Conservation (phyloP, 345 rosid genomes). For the Nephelium lappaceum region DNA sequence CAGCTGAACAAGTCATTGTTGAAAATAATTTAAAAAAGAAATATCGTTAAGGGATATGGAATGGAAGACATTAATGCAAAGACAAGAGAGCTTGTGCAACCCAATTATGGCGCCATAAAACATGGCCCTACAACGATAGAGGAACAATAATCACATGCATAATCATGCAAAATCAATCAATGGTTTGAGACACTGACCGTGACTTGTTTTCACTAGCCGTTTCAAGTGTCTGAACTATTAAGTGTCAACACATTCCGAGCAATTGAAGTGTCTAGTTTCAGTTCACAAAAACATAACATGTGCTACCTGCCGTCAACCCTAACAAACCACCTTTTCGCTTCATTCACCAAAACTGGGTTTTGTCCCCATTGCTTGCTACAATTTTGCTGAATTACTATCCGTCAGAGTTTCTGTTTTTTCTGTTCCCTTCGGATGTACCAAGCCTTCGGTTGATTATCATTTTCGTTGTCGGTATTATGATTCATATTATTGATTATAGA, state of each 20-base stretch:
- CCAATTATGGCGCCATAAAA: not conserved
- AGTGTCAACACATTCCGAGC: slow-evolving; percentile 13
- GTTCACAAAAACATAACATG: slow-evolving; percentile 25
- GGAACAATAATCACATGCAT: slow-evolving; percentile 34
- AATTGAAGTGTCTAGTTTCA: not conserved
- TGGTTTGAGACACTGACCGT: slow-evolving; percentile 21
- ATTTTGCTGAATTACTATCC: not conserved
- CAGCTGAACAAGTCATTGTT: too few species aligned
- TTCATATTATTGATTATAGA: not conserved
- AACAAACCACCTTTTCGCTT: slow-evolving; percentile 9
- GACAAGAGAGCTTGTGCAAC: not conserved
- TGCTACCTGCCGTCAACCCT: slow-evolving; percentile 23
- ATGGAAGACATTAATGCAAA: not conserved
- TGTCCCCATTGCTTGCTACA: slow-evolving; percentile 8
- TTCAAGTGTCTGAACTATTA: slow-evolving; percentile 19
- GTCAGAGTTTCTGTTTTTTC: not conserved
- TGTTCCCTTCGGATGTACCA: too few species aligned
- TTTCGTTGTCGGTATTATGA: not conserved
- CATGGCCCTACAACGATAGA: slow-evolving; percentile 16
- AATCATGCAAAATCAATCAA: slow-evolving; percentile 20
- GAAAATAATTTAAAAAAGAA: not conserved
- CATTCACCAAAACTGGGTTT: slow-evolving; percentile 1
- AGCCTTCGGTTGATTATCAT: not conserved
- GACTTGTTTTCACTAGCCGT: slow-evolving; percentile 17
- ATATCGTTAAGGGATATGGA: not conserved